A percentile compares a stretch with the other conserved stretches of the same genome.
These are phyloP conservation scores for Bidens hawaiensis DNA, from an alignment of 140 eudicot species.

Conservation along the genomic window DNA sequence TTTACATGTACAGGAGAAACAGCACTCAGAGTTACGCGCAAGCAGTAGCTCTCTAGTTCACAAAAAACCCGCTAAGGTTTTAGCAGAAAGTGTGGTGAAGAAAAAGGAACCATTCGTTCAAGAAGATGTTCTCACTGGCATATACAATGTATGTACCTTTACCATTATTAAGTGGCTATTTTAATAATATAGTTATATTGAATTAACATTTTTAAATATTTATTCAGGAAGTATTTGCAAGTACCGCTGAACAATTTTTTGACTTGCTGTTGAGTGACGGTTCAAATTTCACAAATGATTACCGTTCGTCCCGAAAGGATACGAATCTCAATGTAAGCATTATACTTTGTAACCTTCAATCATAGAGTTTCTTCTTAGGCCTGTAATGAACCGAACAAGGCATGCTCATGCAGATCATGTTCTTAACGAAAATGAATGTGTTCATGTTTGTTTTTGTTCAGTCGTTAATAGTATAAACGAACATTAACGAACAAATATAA, in stretches of 20 bases:
- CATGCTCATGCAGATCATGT: no score
- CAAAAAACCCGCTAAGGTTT: constrained; percentile 35
- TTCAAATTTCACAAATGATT: constrained; percentile 66
- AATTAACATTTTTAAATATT: not conserved
- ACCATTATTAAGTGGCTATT: not conserved
- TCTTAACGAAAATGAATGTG: no score
- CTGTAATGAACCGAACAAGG: no score
- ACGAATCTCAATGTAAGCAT: constrained; percentile 61
- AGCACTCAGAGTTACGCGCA: constrained; percentile 86
- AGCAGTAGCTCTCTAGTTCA: constrained; percentile 70
- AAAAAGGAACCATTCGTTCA: constrained; percentile 78
- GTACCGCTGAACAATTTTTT: constrained; percentile 73
- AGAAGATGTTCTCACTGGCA: constrained; percentile 70
- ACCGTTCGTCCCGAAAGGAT: constrained; percentile 71
- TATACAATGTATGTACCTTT: constrained; percentile 42
- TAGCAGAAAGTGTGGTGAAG: constrained; percentile 51
- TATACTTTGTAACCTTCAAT: not conserved
- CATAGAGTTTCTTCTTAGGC: no score
- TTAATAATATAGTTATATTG: constrained; percentile 6
- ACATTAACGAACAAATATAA: no score
- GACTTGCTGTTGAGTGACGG: constrained; percentile 58
- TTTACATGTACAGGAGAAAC: constrained; percentile 49
- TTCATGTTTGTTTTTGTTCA: no score
- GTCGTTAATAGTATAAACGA: no score
- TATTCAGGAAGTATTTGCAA: constrained; percentile 61